A percentile compares a stretch with the other conserved stretches of the same genome.
Conservation (phyloP, 2,329 filamentous ascomycete genomes). For the Penicillium brasilianum region DNA sequence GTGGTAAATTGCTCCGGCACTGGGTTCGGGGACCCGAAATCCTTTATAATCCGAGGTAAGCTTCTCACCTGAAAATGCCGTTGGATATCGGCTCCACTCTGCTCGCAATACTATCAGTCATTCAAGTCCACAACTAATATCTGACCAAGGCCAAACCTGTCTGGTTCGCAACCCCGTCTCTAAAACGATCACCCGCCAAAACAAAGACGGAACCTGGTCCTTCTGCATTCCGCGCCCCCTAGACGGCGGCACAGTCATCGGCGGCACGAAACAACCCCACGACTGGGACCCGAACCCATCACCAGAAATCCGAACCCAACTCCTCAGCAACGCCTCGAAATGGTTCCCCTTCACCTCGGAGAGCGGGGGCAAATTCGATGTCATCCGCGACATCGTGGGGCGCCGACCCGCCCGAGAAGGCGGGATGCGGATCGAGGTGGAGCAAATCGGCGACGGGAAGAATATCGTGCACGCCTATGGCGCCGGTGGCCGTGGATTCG, state of each 20-base stretch:
- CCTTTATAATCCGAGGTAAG: conserved; percentile 51
- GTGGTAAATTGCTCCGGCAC: conserved; percentile 54
- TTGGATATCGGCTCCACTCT: not conserved
- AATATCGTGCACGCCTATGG: conserved; percentile 62
- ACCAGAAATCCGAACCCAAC: conserved; percentile 49
- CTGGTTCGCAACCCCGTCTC: conserved; percentile 53
- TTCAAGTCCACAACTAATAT: not conserved
- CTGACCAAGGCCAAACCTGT: conserved; percentile 49
- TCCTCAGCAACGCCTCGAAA: conserved; percentile 53
- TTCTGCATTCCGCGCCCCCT: conserved; percentile 67
- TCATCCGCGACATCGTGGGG: conserved; percentile 54
- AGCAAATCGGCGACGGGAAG: conserved; percentile 41
- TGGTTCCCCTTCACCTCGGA: conserved; percentile 49
- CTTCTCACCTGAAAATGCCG: not conserved
- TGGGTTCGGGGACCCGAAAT: conserved; percentile 50
- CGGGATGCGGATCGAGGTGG: conserved; percentile 59
- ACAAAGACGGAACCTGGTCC: conserved; percentile 66
- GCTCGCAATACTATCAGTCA: not conserved
- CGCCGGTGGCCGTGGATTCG: conserved; percentile 65
- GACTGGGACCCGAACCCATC: conserved; percentile 61
- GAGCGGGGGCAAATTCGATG: conserved; percentile 45
- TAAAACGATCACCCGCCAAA: conserved; percentile 63
- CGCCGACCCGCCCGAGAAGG: conserved; percentile 52
- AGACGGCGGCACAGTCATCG: conserved; percentile 68
- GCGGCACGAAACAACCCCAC: conserved; percentile 67